Evolutionary conservation across 495 filamentous ascomycete species (phyloP).

Genomic region (Aspergillus olivimuriae): DNA sequence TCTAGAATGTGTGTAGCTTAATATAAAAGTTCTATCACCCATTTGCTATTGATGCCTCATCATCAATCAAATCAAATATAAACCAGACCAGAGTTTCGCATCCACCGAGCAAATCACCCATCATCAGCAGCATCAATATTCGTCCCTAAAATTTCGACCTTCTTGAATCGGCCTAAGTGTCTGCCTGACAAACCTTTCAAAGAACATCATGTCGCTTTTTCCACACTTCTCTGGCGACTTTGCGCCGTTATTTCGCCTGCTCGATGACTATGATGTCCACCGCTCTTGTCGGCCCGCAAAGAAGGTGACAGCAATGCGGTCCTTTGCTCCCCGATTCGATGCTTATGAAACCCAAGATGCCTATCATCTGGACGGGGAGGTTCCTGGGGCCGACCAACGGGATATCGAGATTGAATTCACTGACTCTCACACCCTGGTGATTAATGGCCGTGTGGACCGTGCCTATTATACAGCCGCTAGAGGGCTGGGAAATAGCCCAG

Average conservation of each 20-base stretch:
- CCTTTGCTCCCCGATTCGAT: slow-evolving; percentile 75
- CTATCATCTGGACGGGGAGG: slow-evolving; percentile 83
- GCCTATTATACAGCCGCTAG: slow-evolving; percentile 33
- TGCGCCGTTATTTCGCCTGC: slow-evolving; percentile 63
- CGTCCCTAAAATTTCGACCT: slow-evolving; percentile 1
- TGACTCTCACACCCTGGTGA: slow-evolving; percentile 67
- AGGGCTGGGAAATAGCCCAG: slow-evolving; percentile 4
- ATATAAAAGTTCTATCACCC: background rate
- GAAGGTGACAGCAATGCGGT: slow-evolving; percentile 20
- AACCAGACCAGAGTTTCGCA: too few species aligned
- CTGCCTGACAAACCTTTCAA: slow-evolving; percentile 8
- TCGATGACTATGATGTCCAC: slow-evolving; percentile 68
- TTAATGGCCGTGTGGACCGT: slow-evolving; percentile 64
- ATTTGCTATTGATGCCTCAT: background rate
- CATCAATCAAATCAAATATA: slow-evolving; percentile 1
- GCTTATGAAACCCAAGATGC: slow-evolving; percentile 57
- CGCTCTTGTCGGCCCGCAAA: slow-evolving; percentile 19
- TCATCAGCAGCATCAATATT: background rate
- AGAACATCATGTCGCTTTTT: slow-evolving; percentile 60
- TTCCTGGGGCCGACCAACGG: slow-evolving; percentile 74
- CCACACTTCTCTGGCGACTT: slow-evolving; percentile 49
- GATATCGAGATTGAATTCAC: slow-evolving; percentile 80
- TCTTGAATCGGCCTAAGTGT: background rate
- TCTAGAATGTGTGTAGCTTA: slow-evolving; percentile 14
- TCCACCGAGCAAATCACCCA: background rate